Percentiles rank a stretch among this genome's conserved stretches.
Evolutionary conservation across 441 rosid genomes (phyloP).

Genomic region (Mallotus repandus): DNA sequence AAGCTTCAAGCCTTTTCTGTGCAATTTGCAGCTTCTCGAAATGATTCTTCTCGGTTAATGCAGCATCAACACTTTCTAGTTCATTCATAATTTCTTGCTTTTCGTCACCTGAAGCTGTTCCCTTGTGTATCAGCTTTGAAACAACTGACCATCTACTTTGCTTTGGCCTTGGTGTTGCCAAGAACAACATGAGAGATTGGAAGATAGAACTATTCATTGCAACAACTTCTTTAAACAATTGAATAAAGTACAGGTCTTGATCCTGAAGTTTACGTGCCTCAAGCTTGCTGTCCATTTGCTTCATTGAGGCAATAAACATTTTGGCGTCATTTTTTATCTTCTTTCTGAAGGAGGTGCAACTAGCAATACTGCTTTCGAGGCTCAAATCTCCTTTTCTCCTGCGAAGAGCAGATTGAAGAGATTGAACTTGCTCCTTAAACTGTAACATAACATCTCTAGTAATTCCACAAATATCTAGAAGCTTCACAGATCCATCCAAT

Average conservation of each 20-base stretch:
- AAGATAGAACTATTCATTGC: constrained; percentile 32
- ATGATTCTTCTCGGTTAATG: constrained; percentile 18
- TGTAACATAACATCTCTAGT: constrained; percentile 46
- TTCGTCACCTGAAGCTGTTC: constrained; percentile 33
- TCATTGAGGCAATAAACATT: constrained; percentile 36
- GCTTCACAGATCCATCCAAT: constrained; percentile 53
- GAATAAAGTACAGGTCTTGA: constrained; percentile 41
- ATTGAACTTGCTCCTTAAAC: constrained; percentile 45
- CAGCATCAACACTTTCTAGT: constrained; percentile 40
- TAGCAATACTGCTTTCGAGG: constrained; percentile 21
- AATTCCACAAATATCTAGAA: constrained; percentile 53
- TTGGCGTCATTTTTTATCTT: constrained; percentile 53
- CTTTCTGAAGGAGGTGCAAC: constrained; percentile 43
- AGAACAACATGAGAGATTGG: constrained; percentile 43
- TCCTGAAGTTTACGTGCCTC: constrained; percentile 20
- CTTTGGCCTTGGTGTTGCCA: constrained; percentile 38
- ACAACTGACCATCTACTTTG: constrained; percentile 45
- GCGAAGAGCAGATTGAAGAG: constrained; percentile 46
- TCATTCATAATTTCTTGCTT: constrained; percentile 35
- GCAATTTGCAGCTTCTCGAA: constrained; percentile 33
- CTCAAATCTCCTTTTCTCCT: constrained; percentile 46
- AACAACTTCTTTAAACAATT: constrained; percentile 45
- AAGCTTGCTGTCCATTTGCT: constrained; percentile 37
- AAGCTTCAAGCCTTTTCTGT: constrained; percentile 36
- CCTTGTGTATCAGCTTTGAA: constrained; percentile 44